Percentiles rank a stretch among this genome's conserved stretches.
phyloP scores from a whole-genome alignment of 2,329 filamentous ascomycete genomes.

The Paracoccidioides brasiliensis region DNA sequence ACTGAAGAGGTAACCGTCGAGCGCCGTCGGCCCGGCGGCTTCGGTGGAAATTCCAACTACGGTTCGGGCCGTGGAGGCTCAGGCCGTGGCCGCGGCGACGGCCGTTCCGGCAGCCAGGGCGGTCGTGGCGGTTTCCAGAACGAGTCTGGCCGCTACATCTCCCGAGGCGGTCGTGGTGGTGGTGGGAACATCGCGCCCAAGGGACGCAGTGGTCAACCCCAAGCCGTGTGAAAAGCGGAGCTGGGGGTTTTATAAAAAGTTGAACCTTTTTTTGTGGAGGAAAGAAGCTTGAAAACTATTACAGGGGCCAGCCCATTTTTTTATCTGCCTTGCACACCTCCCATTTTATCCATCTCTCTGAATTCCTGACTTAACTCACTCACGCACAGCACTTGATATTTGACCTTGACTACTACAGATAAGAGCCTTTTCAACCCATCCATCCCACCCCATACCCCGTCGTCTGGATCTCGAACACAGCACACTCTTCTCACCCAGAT shows the following conservation, averaged over 20 bases:
- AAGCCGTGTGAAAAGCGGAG: constrained; percentile 29
- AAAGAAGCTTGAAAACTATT: no score
- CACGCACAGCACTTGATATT: no score
- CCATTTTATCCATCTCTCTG: no score
- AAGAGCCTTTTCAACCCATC: no score
- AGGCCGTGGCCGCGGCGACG: constrained; percentile 54
- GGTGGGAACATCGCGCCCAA: constrained; percentile 43
- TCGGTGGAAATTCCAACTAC: constrained; percentile 52
- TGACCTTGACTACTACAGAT: no score
- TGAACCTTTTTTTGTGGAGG: no score
- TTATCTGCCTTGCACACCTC: no score
- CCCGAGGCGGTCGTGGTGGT: constrained; percentile 53
- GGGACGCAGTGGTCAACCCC: constrained; percentile 31
- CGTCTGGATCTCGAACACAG: no score
- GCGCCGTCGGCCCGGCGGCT: constrained; percentile 62
- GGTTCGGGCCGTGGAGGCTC: constrained; percentile 49
- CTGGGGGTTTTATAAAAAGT: background rate
- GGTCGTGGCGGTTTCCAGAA: constrained; percentile 57
- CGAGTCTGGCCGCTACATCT: constrained; percentile 52
- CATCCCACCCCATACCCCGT: no score
- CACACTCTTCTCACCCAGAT: no score
- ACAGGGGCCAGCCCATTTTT: no score
- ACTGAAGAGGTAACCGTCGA: constrained; percentile 74
- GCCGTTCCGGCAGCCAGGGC: constrained; percentile 47
- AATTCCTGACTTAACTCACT: background rate